Evolutionary conservation across 2,329 filamentous ascomycete genomes (phyloP).

Genomic region (Sclerotinia borealis): DNA sequence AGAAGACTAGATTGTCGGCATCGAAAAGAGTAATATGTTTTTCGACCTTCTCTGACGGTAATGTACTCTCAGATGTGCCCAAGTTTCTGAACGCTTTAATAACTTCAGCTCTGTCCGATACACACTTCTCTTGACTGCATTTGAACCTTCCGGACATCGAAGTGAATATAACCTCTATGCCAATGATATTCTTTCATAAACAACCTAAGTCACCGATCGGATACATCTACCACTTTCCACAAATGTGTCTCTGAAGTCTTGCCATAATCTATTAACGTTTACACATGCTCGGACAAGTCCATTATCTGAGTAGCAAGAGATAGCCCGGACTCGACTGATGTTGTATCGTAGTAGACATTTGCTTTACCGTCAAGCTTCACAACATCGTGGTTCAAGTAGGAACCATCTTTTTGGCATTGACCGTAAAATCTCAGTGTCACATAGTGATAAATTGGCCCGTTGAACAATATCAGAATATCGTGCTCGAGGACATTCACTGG

Average conservation of each 20-base stretch:
- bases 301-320: constrained; percentile 48
- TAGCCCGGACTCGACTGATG: constrained; percentile 37
- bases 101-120: constrained; percentile 50
- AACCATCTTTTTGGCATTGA: constrained; percentile 63
- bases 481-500: constrained; percentile 35
- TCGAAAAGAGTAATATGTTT: background rate
- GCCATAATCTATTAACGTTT: constrained; percentile 48
- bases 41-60: background rate
- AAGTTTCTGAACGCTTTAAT: constrained; percentile 48
- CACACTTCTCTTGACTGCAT: constrained; percentile 56
- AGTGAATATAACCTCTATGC: constrained; percentile 52
- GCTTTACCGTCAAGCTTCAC: constrained; percentile 57
- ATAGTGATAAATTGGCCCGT: constrained; percentile 51
- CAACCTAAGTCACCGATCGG: constrained; percentile 48
- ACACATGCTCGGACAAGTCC: constrained; percentile 46
- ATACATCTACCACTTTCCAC: constrained; percentile 55
- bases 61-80: constrained; percentile 11
- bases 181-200: constrained; percentile 54
- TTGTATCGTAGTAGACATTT: constrained; percentile 46
- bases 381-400: constrained; percentile 65
- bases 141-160: constrained; percentile 57
- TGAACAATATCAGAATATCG: constrained; percentile 61
- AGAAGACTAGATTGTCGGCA: background rate
- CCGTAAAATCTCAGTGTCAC: constrained; percentile 64
- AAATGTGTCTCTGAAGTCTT: constrained; percentile 33